phyloP scores from a whole-genome alignment of 176 grass and related monocot species.

The Echinochloa phyllopogon region DNA sequence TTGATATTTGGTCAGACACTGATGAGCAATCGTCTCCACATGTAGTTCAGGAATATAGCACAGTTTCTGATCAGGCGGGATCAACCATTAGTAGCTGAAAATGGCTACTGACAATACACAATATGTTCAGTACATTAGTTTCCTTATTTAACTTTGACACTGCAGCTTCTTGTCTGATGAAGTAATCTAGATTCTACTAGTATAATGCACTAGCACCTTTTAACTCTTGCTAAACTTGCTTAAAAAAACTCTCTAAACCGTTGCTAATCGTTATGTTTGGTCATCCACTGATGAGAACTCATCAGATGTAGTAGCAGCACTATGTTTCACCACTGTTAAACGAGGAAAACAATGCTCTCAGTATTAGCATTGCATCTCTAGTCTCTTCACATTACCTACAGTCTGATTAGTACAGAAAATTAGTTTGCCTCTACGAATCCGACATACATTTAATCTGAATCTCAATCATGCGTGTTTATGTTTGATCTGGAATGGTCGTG shows the following conservation, averaged over 20 bases:
- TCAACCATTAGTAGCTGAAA: neutral
- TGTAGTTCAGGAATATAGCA: neutral
- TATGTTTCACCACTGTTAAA: constrained; percentile 14
- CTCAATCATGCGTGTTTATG: too few relatives aligned
- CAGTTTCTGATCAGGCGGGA: neutral
- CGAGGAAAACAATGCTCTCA: neutral
- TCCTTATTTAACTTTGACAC: constrained; percentile 5
- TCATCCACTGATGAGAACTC: neutral
- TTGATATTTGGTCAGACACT: neutral
- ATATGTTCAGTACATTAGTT: neutral
- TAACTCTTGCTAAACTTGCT: neutral
- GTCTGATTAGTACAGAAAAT: neutral
- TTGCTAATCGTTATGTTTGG: neutral
- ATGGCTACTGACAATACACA: neutral
- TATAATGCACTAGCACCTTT: neutral
- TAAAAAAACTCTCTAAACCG: neutral
- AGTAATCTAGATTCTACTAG: constrained; percentile 14
- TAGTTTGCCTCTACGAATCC: neutral
- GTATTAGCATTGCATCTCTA: neutral
- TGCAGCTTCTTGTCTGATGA: neutral
- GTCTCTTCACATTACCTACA: neutral
- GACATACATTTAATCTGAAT: too few relatives aligned
- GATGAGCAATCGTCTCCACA: neutral
- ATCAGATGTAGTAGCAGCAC: neutral
- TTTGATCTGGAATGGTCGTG: too few relatives aligned